Percentiles rank a stretch among this genome's conserved stretches.
Conservation (phyloP, 2,329 filamentous ascomycete genomes). For the Didymella exigua region DNA sequence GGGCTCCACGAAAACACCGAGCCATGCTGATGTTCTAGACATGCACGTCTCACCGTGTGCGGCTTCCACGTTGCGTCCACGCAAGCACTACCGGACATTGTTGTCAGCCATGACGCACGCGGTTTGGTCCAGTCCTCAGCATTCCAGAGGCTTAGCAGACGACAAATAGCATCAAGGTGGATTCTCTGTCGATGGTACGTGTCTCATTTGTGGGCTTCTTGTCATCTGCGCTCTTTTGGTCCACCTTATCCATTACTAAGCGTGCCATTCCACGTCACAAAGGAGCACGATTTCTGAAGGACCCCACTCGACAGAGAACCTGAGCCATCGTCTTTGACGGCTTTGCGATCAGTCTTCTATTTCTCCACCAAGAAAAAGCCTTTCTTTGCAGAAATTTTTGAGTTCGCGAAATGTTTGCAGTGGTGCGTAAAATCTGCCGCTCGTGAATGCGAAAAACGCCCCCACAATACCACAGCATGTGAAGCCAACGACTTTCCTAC, state of each 20-base stretch:
- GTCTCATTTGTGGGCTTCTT: not conserved
- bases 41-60: conserved; percentile 10
- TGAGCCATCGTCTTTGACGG: not conserved
- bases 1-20: conserved; percentile 9
- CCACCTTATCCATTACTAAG: not conserved
- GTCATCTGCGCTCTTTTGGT: not conserved
- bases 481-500: not conserved
- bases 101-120: not conserved
- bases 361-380: not conserved
- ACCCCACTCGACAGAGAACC: not conserved
- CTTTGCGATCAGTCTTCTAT: not conserved
- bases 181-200: not conserved
- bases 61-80: conserved; percentile 2
- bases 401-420: not conserved
- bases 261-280: not conserved
- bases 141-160: not conserved
- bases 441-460: not conserved
- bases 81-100: not conserved
- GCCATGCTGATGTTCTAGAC: not conserved
- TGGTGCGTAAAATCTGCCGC: not conserved
- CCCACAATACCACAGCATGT: not conserved
- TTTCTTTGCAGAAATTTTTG: not conserved
- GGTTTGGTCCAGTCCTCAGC: not conserved
- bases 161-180: not conserved
- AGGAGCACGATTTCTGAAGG: not conserved